Percentiles rank a stretch among this genome's conserved stretches.
Evolutionary conservation across 192 early-diverging fungal species (phyloP).

Genomic region (Glomus cerebriforme): DNA sequence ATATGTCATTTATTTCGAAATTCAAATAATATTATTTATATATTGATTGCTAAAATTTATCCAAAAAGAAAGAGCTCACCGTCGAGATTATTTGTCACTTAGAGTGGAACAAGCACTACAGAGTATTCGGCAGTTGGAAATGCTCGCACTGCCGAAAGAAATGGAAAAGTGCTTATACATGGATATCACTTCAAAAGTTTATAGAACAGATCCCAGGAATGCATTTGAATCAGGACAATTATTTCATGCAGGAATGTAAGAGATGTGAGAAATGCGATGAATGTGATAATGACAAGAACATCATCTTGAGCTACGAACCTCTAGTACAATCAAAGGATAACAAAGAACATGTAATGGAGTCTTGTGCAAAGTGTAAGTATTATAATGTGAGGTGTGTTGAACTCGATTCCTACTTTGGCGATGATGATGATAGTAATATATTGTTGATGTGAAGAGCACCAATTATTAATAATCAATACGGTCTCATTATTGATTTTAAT

Average conservation of each 20-base stretch:
- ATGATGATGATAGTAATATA: too few relatives aligned
- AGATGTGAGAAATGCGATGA: not conserved
- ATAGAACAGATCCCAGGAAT: not conserved
- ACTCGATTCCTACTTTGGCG: too few relatives aligned
- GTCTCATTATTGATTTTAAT: too few relatives aligned
- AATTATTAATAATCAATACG: too few relatives aligned
- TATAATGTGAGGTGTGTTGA: too few relatives aligned
- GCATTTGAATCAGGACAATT: not conserved
- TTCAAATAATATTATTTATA: too few relatives aligned
- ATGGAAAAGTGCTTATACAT: constrained; percentile 27
- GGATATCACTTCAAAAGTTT: constrained; percentile 29
- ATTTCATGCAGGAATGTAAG: constrained; percentile 22
- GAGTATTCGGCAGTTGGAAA: constrained; percentile 18
- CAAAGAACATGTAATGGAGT: not conserved
- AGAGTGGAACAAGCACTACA: not conserved
- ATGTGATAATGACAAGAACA: not conserved
- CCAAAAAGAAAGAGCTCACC: too few relatives aligned
- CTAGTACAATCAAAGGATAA: not conserved
- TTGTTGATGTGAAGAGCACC: too few relatives aligned
- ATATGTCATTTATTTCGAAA: too few relatives aligned
- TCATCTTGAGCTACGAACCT: not conserved
- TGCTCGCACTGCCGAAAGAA: not conserved
- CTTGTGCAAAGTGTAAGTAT: constrained; percentile 19
- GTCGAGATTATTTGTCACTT: not conserved
- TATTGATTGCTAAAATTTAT: too few relatives aligned